Base-by-base conservation (phyloP, 2,329 filamentous ascomycete genomes). In the Daldinia sp. region DNA sequence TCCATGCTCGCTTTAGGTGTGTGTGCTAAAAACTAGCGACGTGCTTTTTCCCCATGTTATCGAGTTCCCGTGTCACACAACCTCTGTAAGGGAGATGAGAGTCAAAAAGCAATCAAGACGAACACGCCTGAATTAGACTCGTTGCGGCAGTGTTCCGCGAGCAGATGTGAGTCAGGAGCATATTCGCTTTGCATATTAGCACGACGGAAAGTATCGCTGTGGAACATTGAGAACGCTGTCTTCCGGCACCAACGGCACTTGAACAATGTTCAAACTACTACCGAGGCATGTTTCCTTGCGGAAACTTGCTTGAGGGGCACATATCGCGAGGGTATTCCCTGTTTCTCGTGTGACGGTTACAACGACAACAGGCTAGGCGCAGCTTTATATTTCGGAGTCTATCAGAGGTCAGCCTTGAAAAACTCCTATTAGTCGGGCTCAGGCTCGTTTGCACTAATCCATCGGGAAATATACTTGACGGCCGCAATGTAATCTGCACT, bases 191-290 rank as follows among this genome's bases (percentile, higher is more conserved):
- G 35, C 35, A 46, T 26, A 44, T 35, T 51, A 15, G 26, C 57
- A 61, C 53, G 50, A 18, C 41, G 41, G 41, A 48, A 30, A 26
- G 33, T 51, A 6, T 48, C 26, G 20, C 7, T 15, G 62, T 56
- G 53, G 2, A 46, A 69, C 63, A 54, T 42, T 42, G 55, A 60
- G n/a, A 70, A 63, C 41, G 30, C n/a, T 10, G 33, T 20, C 3
- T 41, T 44, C 61, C 54, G 61, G 23, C 35, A 26, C 18, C 23
- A 39, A 26, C 41, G 51, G 42, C 51, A 37, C 15, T 39, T 41
- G 35, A 33, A 54, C 10, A 9, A n/a, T 12, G 12, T 33, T 13
- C 35, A 10, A 41, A 41, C 6, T 48, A 1, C 6, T 10, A 35
- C 28, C 20, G 2, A 39, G 35, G 12, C 13, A 15, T 28, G 28